A percentile compares a stretch with the other conserved stretches of the same genome.
phyloP scores from a whole-genome alignment of 2,329 filamentous ascomycete genomes.

The Epichloe aotearoae region DNA sequence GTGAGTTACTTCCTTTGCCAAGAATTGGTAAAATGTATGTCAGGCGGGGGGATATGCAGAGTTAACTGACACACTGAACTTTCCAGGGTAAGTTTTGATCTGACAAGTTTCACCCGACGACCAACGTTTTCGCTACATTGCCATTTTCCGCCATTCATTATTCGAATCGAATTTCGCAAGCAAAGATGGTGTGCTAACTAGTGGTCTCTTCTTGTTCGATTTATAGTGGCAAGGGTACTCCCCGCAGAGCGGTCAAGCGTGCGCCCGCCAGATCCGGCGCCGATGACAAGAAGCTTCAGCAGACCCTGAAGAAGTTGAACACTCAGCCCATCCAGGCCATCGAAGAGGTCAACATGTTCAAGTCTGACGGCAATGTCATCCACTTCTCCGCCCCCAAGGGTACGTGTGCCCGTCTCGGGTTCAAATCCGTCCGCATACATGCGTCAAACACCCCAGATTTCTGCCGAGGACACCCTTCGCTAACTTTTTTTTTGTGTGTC shows the following conservation, averaged over 20 bases:
- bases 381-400: constrained; percentile 98
- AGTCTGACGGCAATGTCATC: constrained; percentile 98
- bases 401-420: constrained; percentile 37
- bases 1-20: constrained; percentile 37
- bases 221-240: constrained; percentile 84
- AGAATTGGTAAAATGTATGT: background rate
- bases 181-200: constrained; percentile 12
- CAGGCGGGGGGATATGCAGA: background rate
- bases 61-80: background rate
- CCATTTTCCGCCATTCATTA: background rate
- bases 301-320: constrained; percentile 96
- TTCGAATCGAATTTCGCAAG: background rate
- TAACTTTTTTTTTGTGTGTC: background rate
- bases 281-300: constrained; percentile 99
- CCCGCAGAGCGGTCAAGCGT: constrained; percentile 96
- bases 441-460: background rate
- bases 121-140: background rate
- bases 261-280: constrained; percentile 82
- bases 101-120: background rate
- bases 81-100: constrained; percentile 23
- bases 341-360: constrained; percentile 99
- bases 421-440: background rate
- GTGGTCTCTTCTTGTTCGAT: constrained; percentile 5
- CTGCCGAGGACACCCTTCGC: background rate
- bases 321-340: constrained; percentile 98